A percentile compares a stretch with the other conserved stretches of the same genome.
phyloP scores from a whole-genome alignment of 1,284 basidiomycete genomes.

The Sporisorium reilianum region DNA sequence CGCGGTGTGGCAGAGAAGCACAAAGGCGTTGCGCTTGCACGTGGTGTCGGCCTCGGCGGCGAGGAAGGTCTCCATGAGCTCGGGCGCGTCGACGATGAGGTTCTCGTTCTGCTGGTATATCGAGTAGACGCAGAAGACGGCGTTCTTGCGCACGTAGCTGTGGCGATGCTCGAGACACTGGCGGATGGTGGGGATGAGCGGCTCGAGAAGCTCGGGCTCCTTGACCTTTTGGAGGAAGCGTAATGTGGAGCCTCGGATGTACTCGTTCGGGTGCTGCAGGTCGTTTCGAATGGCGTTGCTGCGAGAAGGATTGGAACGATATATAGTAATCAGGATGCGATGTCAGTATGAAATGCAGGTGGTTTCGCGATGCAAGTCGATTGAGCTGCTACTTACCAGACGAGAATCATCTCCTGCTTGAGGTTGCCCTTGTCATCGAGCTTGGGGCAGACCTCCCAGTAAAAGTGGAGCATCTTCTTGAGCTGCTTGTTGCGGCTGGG shows the following conservation, averaged over 20 bases:
- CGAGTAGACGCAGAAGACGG: slow-evolving; percentile 93
- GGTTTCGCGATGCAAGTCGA: neutral
- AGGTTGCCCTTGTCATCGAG: slow-evolving; percentile 96
- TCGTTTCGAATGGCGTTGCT: slow-evolving; percentile 95
- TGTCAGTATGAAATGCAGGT: too few species aligned
- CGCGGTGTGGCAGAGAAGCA: slow-evolving; percentile 89
- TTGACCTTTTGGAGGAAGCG: slow-evolving; percentile 96
- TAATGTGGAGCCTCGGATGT: slow-evolving; percentile 95
- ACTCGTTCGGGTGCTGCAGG: slow-evolving; percentile 99
- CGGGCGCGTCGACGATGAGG: slow-evolving; percentile 95
- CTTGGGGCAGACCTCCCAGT: slow-evolving; percentile 99
- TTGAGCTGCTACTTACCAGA: slow-evolving; percentile 73
- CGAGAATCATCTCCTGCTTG: slow-evolving; percentile 99
- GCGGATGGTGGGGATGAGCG: slow-evolving; percentile 91
- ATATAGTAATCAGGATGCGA: too few species aligned
- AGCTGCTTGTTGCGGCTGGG: slow-evolving; percentile 95
- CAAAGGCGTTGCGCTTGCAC: slow-evolving; percentile 97
- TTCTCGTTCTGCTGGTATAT: slow-evolving; percentile 87
- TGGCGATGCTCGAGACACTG: slow-evolving; percentile 97
- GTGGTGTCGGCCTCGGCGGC: slow-evolving; percentile 89
- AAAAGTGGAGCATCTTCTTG: slow-evolving; percentile 97
- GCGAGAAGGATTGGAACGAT: neutral
- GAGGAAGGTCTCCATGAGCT: slow-evolving; percentile 96
- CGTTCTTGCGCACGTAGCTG: slow-evolving; percentile 98
- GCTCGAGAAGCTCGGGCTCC: slow-evolving; percentile 94